Percentiles rank a stretch among this genome's conserved stretches.
Evolutionary conservation across 2,329 filamentous ascomycete species (phyloP).

Genomic region (Parastagonospora avenae): DNA sequence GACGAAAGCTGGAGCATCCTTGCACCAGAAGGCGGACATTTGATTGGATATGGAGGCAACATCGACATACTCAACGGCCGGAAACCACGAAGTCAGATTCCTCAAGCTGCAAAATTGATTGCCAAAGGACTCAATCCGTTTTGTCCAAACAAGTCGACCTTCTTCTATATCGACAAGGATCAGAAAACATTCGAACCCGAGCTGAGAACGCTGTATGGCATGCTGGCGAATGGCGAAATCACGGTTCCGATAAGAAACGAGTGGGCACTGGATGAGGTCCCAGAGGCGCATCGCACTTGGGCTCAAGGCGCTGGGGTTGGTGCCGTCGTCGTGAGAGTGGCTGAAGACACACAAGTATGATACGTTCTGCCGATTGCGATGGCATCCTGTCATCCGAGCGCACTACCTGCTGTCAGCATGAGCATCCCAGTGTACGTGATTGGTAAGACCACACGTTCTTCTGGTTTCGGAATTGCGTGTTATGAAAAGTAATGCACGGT

Average conservation of each 20-base stretch:
- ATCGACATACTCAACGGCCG: conserved; percentile 26
- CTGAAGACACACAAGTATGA: conserved; percentile 3
- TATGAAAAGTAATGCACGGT: too few relatives aligned
- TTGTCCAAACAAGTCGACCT: conserved; percentile 29
- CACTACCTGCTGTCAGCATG: too few relatives aligned
- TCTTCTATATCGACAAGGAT: conserved; percentile 33
- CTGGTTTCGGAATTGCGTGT: too few relatives aligned
- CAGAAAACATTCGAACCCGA: conserved; percentile 33
- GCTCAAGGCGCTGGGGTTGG: conserved; percentile 31
- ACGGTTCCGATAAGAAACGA: conserved; percentile 32
- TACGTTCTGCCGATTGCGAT: neutral
- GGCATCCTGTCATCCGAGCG: too few relatives aligned
- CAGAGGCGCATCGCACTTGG: conserved; percentile 34
- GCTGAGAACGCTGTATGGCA: conserved; percentile 21
- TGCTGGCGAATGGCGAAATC: conserved; percentile 27
- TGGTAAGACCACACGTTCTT: too few relatives aligned
- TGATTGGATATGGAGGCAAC: conserved; percentile 37
- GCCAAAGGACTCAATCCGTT: conserved; percentile 29
- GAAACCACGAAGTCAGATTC: conserved; percentile 19
- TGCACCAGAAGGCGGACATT: conserved; percentile 41
- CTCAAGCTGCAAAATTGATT: conserved; percentile 28
- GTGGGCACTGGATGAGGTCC: conserved; percentile 32
- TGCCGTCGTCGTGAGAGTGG: conserved; percentile 30
- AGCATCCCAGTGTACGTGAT: too few relatives aligned
- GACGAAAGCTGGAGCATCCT: conserved; percentile 58